These are phyloP conservation scores for Epichloe scottii DNA, from an alignment of 2,329 filamentous ascomycete genomes.

Conservation along the genomic window DNA sequence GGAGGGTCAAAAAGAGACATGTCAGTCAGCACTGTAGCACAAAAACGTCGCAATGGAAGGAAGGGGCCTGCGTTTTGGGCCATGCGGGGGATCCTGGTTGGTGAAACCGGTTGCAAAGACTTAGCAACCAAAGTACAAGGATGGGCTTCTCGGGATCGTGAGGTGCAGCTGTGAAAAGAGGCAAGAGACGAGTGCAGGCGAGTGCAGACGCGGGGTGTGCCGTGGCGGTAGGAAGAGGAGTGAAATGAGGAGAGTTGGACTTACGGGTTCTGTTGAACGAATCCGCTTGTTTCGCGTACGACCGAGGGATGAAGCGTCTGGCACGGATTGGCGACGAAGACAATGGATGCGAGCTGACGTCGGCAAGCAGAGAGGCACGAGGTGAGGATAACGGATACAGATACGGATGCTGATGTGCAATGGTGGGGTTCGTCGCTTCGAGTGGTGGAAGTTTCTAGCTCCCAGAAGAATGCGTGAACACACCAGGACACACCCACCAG, in stretches of 20 bases:
- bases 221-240: neutral
- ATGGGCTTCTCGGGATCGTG: neutral
- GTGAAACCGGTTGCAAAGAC: neutral
- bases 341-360: no score
- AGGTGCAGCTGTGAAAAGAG: neutral
- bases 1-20: neutral
- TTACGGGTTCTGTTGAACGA: neutral
- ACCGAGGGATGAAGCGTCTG: no score
- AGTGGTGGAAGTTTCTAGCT: conserved; percentile 14
- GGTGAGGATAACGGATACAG: neutral
- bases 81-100: neutral
- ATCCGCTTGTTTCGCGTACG: no score
- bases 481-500: no score
- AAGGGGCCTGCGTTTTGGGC: neutral
- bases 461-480: neutral
- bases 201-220: neutral
- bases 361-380: neutral
- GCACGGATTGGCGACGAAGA: no score
- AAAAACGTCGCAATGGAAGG: neutral
- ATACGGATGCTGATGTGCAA: neutral
- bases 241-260: neutral
- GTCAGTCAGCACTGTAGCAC: conserved; percentile 1
- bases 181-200: neutral
- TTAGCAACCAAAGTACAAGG: neutral
- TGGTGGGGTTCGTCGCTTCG: neutral